A percentile compares a stretch with the other conserved stretches of the same genome.
These are phyloP conservation scores for Tremella fuciformis DNA, from an alignment of 768 basidiomycete species.

Conservation along the genomic window DNA sequence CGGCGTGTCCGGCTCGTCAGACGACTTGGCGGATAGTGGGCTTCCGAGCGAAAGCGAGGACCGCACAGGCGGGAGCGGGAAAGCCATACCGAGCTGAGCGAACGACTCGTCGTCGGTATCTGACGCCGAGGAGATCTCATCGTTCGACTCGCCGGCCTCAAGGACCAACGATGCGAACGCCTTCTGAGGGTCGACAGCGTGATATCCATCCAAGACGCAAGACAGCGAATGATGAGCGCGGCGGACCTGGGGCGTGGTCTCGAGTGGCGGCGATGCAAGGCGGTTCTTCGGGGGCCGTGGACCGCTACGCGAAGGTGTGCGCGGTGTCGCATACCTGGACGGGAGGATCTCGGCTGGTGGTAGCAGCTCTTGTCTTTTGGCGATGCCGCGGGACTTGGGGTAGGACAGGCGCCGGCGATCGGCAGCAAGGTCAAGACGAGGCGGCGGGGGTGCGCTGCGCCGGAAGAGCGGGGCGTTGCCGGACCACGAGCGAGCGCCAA, in stretches of 20 bases:
- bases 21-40: background rate
- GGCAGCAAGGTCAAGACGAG: background rate
- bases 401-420: background rate
- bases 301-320: too few relatives aligned
- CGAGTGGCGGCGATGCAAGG: background rate
- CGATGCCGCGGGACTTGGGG: too few relatives aligned
- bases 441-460: background rate
- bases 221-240: background rate
- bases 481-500: background rate
- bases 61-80: conserved; percentile 5
- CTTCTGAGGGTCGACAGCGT: background rate
- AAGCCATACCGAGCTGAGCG: background rate
- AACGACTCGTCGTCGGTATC: background rate
- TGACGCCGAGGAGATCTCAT: background rate
- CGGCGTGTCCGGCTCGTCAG: conserved; percentile 4
- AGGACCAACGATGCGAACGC: background rate
- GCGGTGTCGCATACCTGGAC: too few relatives aligned
- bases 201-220: background rate
- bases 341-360: too few relatives aligned
- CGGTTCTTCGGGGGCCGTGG: too few relatives aligned
- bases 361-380: too few relatives aligned
- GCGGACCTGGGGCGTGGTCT: background rate
- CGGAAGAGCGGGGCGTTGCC: background rate
- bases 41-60: background rate
- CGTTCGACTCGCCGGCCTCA: background rate